A percentile compares a stretch with the other conserved stretches of the same genome.
Conservation (phyloP, 1,284 basidiomycete genomes). For the Bjerkandera adusta region DNA sequence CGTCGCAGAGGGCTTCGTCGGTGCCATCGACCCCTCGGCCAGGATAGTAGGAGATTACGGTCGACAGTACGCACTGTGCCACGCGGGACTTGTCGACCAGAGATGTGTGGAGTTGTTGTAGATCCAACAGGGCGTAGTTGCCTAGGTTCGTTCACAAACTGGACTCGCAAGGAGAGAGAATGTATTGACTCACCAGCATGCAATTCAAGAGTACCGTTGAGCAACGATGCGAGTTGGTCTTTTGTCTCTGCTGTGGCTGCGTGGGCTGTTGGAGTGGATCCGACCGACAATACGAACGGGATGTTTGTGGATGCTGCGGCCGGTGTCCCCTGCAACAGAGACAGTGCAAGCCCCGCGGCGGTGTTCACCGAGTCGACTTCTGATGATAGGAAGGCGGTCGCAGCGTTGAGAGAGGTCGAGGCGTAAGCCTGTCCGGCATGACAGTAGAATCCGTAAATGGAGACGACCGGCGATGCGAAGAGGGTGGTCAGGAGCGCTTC, state of each 20-base stretch:
- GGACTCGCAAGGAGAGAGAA: too few species aligned
- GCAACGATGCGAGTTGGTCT: conserved; percentile 41
- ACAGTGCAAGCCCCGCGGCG: conserved; percentile 60
- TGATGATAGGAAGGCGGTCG: conserved; percentile 62
- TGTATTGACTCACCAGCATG: conserved; percentile 75
- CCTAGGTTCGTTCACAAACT: conserved; percentile 41
- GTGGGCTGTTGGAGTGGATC: conserved; percentile 86
- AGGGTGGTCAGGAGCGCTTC: conserved; percentile 51
- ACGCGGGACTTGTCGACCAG: conserved; percentile 58
- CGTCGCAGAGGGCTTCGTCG: conserved; percentile 81
- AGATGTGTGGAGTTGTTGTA: conserved; percentile 79
- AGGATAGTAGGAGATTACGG: conserved; percentile 77
- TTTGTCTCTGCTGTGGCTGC: conserved; percentile 58
- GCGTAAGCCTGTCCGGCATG: conserved; percentile 79
- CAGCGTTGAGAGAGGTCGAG: conserved; percentile 63
- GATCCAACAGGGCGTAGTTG: conserved; percentile 82
- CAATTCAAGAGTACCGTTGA: conserved; percentile 65
- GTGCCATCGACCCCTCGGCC: conserved; percentile 55
- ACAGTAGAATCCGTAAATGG: conserved; percentile 81
- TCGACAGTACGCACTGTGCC: conserved; percentile 68
- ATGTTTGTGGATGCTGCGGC: conserved; percentile 32
- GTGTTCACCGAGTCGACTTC: conserved; percentile 73
- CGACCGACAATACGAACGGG: conserved; percentile 74
- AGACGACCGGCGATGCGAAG: conserved; percentile 51
- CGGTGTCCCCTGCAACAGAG: conserved; percentile 38